A percentile compares a stretch with the other conserved stretches of the same genome.
phyloP scores from a whole-genome alignment of 768 basidiomycete genomes.

The Hydnomerulius pinastri region DNA sequence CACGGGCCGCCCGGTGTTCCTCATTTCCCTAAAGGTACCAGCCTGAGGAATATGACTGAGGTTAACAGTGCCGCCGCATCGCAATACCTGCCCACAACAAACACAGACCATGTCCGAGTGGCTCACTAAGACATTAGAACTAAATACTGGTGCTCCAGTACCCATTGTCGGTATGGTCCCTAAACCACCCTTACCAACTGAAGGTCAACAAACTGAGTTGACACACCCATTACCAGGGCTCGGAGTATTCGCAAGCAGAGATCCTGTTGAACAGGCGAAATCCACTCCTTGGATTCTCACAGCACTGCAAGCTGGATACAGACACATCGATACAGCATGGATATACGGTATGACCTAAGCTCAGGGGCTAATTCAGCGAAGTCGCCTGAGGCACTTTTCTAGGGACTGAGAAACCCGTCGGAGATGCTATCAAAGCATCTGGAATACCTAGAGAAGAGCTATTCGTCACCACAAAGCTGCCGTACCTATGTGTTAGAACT shows the following conservation, averaged over 20 bases:
- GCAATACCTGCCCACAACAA: too few relatives aligned
- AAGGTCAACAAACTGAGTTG: too few relatives aligned
- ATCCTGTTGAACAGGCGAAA: too few relatives aligned
- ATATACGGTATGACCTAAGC: slow-evolving; percentile 39
- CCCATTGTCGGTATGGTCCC: slow-evolving; percentile 31
- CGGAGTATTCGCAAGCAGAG: slow-evolving; percentile 1
- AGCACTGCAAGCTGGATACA: slow-evolving; percentile 37
- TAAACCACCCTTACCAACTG: too few relatives aligned
- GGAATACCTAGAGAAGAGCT: slow-evolving; percentile 50
- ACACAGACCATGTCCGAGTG: not conserved
- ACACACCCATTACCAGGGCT: too few relatives aligned
- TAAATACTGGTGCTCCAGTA: slow-evolving; percentile 29
- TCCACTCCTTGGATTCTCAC: not conserved
- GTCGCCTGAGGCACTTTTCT: not conserved
- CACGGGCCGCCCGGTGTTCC: not conserved
- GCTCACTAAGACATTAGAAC: slow-evolving; percentile 12
- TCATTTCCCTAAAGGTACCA: not conserved
- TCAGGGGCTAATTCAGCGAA: too few relatives aligned
- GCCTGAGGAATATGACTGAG: too few relatives aligned
- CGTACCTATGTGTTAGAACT: too few relatives aligned
- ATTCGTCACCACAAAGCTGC: slow-evolving; percentile 52
- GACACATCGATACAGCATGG: slow-evolving; percentile 44
- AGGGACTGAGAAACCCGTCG: slow-evolving; percentile 45
- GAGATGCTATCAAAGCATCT: slow-evolving; percentile 45
- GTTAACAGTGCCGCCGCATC: too few relatives aligned